Conservation (phyloP, 768 basidiomycete genomes). For the Megacollybia marginata region DNA sequence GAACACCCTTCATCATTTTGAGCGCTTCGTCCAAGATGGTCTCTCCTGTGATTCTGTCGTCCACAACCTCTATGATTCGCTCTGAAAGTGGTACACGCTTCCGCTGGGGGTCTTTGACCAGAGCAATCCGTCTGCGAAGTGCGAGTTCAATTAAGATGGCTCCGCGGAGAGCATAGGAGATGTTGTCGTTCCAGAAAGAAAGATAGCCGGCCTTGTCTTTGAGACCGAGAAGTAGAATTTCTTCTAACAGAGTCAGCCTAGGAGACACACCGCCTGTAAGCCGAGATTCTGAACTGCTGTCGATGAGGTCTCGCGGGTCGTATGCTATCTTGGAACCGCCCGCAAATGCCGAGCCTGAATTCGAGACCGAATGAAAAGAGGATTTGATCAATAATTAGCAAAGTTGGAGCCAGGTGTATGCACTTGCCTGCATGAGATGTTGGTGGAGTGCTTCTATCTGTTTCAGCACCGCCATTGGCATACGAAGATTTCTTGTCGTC, state of each 20-base stretch:
- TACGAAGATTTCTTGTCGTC: background rate
- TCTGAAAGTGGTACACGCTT: constrained; percentile 71
- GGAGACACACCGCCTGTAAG: constrained; percentile 66
- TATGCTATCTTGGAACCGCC: constrained; percentile 86
- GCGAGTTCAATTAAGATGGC: constrained; percentile 97
- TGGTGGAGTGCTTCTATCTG: background rate
- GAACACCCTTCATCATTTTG: constrained; percentile 88
- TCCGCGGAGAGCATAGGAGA: constrained; percentile 96
- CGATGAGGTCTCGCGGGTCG: constrained; percentile 82
- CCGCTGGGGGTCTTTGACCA: constrained; percentile 78
- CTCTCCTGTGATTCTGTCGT: constrained; percentile 90
- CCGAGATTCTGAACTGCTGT: constrained; percentile 55
- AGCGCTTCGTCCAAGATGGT: constrained; percentile 94
- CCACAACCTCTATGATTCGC: constrained; percentile 83
- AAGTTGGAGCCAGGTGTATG: too few species aligned
- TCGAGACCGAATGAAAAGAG: too few species aligned
- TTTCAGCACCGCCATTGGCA: background rate
- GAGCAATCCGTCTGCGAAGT: constrained; percentile 86
- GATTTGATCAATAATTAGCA: too few species aligned
- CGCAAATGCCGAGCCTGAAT: constrained; percentile 74
- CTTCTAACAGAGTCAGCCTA: constrained; percentile 91
- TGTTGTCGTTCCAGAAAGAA: constrained; percentile 99
- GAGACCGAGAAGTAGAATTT: constrained; percentile 85
- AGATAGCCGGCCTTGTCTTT: constrained; percentile 98
- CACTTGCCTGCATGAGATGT: background rate